A percentile compares a stretch with the other conserved stretches of the same genome.
Evolutionary conservation across 345 rosid species (phyloP).

Genomic region (Gossypium raimondii): DNA sequence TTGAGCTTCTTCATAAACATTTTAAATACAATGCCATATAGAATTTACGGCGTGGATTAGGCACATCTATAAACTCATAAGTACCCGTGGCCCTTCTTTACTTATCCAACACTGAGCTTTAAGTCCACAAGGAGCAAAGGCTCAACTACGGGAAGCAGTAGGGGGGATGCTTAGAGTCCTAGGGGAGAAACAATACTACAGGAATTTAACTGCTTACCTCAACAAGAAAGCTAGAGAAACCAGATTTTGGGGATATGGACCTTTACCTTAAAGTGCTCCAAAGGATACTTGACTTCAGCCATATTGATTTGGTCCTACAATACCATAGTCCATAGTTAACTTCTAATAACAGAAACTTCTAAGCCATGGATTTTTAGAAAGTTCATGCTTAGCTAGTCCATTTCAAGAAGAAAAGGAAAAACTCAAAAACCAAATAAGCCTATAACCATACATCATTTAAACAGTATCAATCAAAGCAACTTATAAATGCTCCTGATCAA

Average conservation of each 20-base stretch:
- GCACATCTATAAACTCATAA: constrained; percentile 1
- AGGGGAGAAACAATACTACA: not conserved
- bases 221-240: not conserved
- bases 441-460: not conserved
- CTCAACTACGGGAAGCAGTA: not conserved
- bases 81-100: not conserved
- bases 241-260: not conserved
- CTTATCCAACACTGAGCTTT: not conserved
- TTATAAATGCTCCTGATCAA: not conserved
- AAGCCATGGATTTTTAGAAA: not conserved
- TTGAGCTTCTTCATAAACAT: not conserved
- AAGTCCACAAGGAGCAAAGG: not conserved
- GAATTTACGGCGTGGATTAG: not conserved
- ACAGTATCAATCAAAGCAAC: not conserved
- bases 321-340: constrained; percentile 14
- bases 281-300: constrained; percentile 81
- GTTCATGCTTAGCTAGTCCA: not conserved
- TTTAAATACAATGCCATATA: not conserved
- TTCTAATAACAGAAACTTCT: not conserved
- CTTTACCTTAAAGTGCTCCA: constrained; percentile 83
- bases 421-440: not conserved
- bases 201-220: not conserved
- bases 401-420: constrained; percentile 1
- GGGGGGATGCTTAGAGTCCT: not conserved
- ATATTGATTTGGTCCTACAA: constrained; percentile 87